Evolutionary conservation across 768 basidiomycete species (phyloP), one percentile per base, ranked within the genome.

Genomic region (Suillus cothurnatus): DNA sequence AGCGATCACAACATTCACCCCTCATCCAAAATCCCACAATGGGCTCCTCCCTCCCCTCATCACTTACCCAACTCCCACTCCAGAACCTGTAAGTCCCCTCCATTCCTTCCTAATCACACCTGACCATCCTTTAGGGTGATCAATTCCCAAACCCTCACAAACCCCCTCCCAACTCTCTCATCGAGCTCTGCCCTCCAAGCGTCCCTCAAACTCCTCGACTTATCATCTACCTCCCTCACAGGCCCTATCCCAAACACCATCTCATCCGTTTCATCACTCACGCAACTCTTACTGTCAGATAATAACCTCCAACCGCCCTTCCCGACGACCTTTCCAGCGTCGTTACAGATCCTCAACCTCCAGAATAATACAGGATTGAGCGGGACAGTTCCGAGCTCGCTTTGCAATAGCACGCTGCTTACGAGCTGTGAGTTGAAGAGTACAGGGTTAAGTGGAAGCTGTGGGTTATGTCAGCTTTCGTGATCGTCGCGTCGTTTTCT

Each of bases 21-120:
- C 72, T 84, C 31, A 73, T 81, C 28, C 76, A 77, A 68, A 84
- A 84, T 70, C 65, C 72, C 17, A 69, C 80, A 49, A 77, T 85
- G 74, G 78, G 80, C 36, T 64, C 69, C 21, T 64, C 71, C 4
- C 73, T 84, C 43, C 81, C 83, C 9, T 76, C 70, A 9, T 79
- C 75, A 41, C 59, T 83, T 15, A 65, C 73, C 9, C 60, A 66
- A 58, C 69, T 80, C 17, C 68, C 74, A 36, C 70, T 84, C 21
- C 77, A 49, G n/a, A 79, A 74, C 61, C 53, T 84, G 83, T 82
- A 71, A 67, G 81, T 72, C 52, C 15, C 14, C 21, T 41, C 36
- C 59, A 21, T 3, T 55, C 12, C 39, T 43, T 28, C 6, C 26
- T 26, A 34, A 28, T n/a, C n/a, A 19, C 28, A 28, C 38, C 52